Evolutionary conservation across 2,329 filamentous ascomycete genomes (phyloP).

Genomic region (Penicillium occitanis): DNA sequence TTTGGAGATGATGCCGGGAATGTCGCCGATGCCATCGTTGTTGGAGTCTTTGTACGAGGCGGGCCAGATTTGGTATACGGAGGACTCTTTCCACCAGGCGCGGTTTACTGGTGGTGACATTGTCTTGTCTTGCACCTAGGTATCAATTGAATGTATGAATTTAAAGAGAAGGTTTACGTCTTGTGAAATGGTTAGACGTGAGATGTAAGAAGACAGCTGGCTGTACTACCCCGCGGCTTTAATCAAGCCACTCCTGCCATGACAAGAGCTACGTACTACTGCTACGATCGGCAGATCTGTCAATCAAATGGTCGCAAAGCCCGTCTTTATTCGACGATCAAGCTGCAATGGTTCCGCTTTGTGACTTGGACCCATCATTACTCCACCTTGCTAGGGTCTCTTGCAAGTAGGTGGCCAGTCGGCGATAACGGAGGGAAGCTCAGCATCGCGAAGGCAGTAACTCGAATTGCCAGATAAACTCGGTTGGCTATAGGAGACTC

Average conservation of each 20-base stretch:
- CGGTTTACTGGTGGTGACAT: constrained; percentile 27
- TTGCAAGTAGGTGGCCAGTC: not conserved
- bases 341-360: constrained; percentile 5
- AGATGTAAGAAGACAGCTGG: not conserved
- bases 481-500: no score
- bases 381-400: not conserved
- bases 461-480: no score
- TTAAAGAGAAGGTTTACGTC: not conserved
- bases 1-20: constrained; percentile 64
- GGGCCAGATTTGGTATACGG: constrained; percentile 62
- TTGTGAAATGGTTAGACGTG: not conserved
- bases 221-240: not conserved
- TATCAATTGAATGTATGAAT: not conserved
- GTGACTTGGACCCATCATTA: not conserved
- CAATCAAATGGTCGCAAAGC: not conserved
- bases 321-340: constrained; percentile 1
- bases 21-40: constrained; percentile 61
- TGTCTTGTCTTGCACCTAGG: not conserved
- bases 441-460: no score
- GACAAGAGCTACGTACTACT: not conserved
- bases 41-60: constrained; percentile 56
- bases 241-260: not conserved
- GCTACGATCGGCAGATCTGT: not conserved
- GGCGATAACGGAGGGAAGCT: no score
- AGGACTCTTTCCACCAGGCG: constrained; percentile 60